Percentiles rank a stretch among this genome's conserved stretches.
Evolutionary conservation across 768 basidiomycete genomes (phyloP).

Genomic region (Naganishia friedmannii): DNA sequence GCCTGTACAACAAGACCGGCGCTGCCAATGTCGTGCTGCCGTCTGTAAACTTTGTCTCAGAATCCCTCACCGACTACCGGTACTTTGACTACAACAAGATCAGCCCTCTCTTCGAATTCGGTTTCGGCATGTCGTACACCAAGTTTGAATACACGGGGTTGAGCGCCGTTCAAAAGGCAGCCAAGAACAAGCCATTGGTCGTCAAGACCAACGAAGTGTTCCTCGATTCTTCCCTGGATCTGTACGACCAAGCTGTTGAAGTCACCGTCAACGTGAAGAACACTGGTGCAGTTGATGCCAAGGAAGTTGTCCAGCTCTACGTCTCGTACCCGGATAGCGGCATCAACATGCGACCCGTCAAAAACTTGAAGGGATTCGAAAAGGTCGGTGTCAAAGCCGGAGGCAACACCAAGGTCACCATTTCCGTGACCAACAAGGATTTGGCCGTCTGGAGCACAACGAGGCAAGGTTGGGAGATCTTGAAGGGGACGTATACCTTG

Average conservation of each 20-base stretch:
- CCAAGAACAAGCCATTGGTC: conserved; percentile 23
- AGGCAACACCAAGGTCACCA: conserved; percentile 39
- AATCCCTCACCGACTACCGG: conserved; percentile 29
- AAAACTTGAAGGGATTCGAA: conserved; percentile 62
- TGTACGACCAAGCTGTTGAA: conserved; percentile 37
- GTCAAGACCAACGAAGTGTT: conserved; percentile 23
- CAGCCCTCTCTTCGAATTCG: conserved; percentile 66
- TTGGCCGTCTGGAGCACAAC: conserved; percentile 17
- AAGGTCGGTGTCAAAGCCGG: conserved; percentile 52
- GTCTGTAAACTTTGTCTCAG: not conserved
- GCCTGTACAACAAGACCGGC: conserved; percentile 23
- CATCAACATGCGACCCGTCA: conserved; percentile 58
- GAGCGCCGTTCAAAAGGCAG: conserved; percentile 38
- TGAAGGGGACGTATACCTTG: conserved; percentile 12
- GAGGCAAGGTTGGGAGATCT: conserved; percentile 20
- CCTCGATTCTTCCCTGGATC: conserved; percentile 31
- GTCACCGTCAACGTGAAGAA: conserved; percentile 56
- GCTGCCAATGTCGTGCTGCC: conserved; percentile 2
- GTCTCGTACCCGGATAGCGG: conserved; percentile 56
- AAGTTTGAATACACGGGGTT: conserved; percentile 62
- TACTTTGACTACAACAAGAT: conserved; percentile 46
- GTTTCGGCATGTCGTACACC: conserved; percentile 75
- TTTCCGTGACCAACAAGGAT: conserved; percentile 33
- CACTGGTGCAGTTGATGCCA: conserved; percentile 59
- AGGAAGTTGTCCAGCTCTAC: conserved; percentile 69